These are phyloP conservation scores for Nidula microcarpa DNA, from an alignment of 768 basidiomycete genomes.

Conservation along the genomic window DNA sequence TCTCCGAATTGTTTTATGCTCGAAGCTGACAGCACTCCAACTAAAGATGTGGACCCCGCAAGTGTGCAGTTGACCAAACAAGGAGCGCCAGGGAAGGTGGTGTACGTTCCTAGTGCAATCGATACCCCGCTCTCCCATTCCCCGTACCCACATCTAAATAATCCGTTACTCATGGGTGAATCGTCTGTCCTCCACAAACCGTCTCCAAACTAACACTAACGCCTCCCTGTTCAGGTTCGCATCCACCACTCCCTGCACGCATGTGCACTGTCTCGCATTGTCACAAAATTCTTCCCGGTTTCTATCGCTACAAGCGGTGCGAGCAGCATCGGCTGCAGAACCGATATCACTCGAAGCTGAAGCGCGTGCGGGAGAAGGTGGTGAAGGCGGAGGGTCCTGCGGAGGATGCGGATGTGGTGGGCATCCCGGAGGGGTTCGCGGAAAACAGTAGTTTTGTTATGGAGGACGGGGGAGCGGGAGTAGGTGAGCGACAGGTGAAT, in stretches of 20 bases:
- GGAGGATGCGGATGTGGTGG: constrained; percentile 2
- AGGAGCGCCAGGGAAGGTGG: neutral
- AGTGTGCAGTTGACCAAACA: neutral
- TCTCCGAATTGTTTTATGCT: too few species aligned
- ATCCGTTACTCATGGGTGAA: constrained; percentile 3
- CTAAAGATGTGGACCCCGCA: neutral
- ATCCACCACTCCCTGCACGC: constrained; percentile 28
- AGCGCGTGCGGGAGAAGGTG: constrained; percentile 47
- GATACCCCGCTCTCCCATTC: constrained; percentile 6
- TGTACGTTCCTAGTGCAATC: constrained; percentile 1
- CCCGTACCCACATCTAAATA: constrained; percentile 5
- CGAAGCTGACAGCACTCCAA: too few species aligned
- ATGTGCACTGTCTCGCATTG: constrained; percentile 61
- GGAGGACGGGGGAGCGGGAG: neutral
- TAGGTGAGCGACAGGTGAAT: neutral
- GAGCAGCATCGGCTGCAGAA: constrained; percentile 57
- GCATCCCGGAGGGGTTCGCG: constrained; percentile 6
- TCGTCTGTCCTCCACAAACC: neutral
- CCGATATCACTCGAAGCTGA: constrained; percentile 47
- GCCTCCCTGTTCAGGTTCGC: constrained; percentile 4
- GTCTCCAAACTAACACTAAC: constrained; percentile 1
- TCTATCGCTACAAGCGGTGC: constrained; percentile 49
- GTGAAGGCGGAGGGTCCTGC: constrained; percentile 4
- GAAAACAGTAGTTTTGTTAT: constrained; percentile 1
- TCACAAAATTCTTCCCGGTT: constrained; percentile 42